Evolutionary conservation across 2,329 filamentous ascomycete genomes (phyloP).

Genomic region (Nigrograna mackinnonii): DNA sequence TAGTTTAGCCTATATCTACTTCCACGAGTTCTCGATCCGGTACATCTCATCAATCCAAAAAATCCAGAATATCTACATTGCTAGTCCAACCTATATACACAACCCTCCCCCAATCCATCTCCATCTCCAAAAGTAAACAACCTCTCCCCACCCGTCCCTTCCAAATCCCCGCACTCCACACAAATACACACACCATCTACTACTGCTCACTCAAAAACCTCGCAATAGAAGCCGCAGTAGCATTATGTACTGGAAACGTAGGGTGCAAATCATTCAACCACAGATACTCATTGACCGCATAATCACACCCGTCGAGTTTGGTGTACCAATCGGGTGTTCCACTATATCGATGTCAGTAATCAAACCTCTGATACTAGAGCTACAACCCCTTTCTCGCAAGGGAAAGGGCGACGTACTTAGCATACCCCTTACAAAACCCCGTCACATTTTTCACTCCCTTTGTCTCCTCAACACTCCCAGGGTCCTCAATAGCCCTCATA

Average conservation of each 20-base stretch:
- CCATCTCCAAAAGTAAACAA: too few species aligned
- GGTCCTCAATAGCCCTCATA: slow-evolving; percentile 56
- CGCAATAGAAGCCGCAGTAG: slow-evolving; percentile 52
- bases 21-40: too few species aligned
- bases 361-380: too few species aligned
- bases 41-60: too few species aligned
- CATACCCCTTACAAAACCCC: slow-evolving; percentile 57
- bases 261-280: slow-evolving; percentile 68
- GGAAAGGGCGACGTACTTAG: slow-evolving; percentile 42
- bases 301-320: slow-evolving; percentile 50
- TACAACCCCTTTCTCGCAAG: not conserved
- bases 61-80: too few species aligned
- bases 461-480: slow-evolving; percentile 54
- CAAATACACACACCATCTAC: too few species aligned
- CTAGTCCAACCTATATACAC: too few species aligned
- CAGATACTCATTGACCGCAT: slow-evolving; percentile 65
- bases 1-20: too few species aligned
- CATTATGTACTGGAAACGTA: slow-evolving; percentile 65
- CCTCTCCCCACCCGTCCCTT: not conserved
- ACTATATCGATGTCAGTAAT: slow-evolving; percentile 21
- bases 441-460: slow-evolving; percentile 59
- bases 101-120: too few species aligned
- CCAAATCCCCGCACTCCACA: not conserved
- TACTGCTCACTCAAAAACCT: slow-evolving; percentile 24
- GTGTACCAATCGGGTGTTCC: slow-evolving; percentile 44